Conservation (phyloP, 805 yeast species). For the Kluyveromyces starmeri region DNA sequence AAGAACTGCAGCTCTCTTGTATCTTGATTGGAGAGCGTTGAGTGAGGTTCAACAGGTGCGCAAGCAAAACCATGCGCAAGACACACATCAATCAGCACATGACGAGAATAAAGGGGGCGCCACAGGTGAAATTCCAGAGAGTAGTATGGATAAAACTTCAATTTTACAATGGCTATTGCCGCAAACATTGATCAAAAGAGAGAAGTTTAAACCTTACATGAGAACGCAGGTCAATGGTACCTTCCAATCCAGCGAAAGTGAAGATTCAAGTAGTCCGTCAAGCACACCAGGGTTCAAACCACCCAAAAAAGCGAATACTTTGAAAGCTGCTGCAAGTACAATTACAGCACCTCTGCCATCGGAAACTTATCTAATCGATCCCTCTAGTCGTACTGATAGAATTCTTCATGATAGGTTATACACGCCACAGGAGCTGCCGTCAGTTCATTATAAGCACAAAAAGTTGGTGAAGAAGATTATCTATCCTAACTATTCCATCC, state of each 20-base stretch:
- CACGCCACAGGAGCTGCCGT: constrained; percentile 56
- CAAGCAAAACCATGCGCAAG: constrained; percentile 8
- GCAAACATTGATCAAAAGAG: constrained; percentile 16
- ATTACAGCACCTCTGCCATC: constrained; percentile 77
- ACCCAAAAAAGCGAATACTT: constrained; percentile 66
- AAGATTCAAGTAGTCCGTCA: constrained; percentile 2
- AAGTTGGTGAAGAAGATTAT: constrained; percentile 21
- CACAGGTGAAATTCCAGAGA: constrained; percentile 23
- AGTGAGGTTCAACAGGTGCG: constrained; percentile 38
- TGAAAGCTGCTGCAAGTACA: constrained; percentile 70
- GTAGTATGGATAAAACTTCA: constrained; percentile 20
- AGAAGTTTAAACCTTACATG: constrained; percentile 15
- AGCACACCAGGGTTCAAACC: constrained; percentile 26
- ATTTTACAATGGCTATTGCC: constrained; percentile 23
- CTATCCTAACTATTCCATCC: constrained; percentile 26
- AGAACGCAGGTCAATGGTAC: constrained; percentile 19
- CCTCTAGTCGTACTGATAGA: constrained; percentile 50
- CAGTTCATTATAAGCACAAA: constrained; percentile 31
- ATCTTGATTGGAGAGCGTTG: constrained; percentile 76
- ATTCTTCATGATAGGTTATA: constrained; percentile 81
- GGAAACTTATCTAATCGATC: constrained; percentile 56
- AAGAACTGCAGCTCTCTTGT: constrained; percentile 78
- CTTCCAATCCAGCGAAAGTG: constrained; percentile 4
- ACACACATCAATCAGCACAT: constrained; percentile 2
- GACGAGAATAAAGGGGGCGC: neutral